These are phyloP conservation scores for Articulospora tetracladia DNA, from an alignment of 495 filamentous ascomycete species.

Conservation along the genomic window DNA sequence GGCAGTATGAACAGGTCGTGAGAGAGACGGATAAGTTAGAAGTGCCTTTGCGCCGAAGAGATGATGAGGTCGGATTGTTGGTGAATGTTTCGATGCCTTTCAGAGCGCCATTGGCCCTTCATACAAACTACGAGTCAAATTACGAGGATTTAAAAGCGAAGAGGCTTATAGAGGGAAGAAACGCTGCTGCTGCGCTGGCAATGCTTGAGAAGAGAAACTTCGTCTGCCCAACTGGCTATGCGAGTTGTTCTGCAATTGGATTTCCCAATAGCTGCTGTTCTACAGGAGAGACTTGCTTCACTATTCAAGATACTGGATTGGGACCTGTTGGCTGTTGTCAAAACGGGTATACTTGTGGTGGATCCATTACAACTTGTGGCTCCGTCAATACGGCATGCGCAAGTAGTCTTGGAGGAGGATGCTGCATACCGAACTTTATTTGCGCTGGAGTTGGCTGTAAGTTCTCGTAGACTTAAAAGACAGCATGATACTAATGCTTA, in stretches of 20 bases:
- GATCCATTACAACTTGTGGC: constrained; percentile 58
- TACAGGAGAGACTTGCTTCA: constrained; percentile 60
- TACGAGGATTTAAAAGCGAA: constrained; percentile 12
- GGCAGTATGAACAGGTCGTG: constrained; percentile 43
- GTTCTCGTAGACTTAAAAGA: neutral
- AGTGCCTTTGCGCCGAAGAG: neutral
- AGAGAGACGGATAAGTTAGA: constrained; percentile 2
- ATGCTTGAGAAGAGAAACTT: constrained; percentile 52
- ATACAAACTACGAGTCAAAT: constrained; percentile 14
- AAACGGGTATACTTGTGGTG: constrained; percentile 61
- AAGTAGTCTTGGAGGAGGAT: constrained; percentile 71
- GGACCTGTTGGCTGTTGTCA: constrained; percentile 88
- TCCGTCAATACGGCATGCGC: constrained; percentile 65
- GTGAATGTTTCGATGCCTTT: constrained; percentile 18
- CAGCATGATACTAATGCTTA: constrained; percentile 2
- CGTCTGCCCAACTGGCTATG: constrained; percentile 69
- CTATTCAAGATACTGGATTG: constrained; percentile 66
- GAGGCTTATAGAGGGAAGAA: neutral
- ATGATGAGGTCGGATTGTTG: constrained; percentile 13
- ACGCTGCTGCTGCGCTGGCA: constrained; percentile 33
- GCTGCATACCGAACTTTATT: constrained; percentile 76
- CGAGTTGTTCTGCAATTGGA: constrained; percentile 61
- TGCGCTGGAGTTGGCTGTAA: constrained; percentile 82
- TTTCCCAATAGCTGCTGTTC: constrained; percentile 76
- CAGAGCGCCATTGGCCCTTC: constrained; percentile 18